Evolutionary conservation across 192 early-diverging fungal species (phyloP).

Genomic region (Backusella macrospora): DNA sequence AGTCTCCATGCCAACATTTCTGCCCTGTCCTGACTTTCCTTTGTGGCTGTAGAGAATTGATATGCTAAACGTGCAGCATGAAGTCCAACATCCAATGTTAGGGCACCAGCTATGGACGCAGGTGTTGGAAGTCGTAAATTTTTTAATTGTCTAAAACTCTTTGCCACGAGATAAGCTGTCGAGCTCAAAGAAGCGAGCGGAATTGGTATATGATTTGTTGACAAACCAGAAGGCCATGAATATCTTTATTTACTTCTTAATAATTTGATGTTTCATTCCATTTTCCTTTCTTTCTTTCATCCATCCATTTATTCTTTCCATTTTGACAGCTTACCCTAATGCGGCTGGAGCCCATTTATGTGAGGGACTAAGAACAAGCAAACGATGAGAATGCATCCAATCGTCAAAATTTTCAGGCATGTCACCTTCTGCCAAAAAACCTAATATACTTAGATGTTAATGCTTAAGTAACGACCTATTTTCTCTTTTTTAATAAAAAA

Average conservation of each 20-base stretch:
- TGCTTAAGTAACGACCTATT: neutral
- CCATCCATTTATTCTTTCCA: neutral
- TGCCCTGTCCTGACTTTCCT: constrained; percentile 35
- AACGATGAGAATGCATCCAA: constrained; percentile 41
- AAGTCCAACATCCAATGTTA: constrained; percentile 33
- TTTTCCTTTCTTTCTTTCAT: neutral
- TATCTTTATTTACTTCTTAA: constrained; percentile 10
- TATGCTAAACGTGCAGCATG: constrained; percentile 34
- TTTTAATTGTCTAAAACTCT: constrained; percentile 11
- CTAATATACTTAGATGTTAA: constrained; percentile 1
- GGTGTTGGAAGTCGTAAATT: constrained; percentile 35
- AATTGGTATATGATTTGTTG: constrained; percentile 27
- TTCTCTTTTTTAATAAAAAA: neutral
- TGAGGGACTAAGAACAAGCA: constrained; percentile 27
- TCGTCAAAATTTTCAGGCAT: constrained; percentile 40
- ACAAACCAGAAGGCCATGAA: constrained; percentile 40
- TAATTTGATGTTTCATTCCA: neutral
- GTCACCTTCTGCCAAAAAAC: constrained; percentile 41
- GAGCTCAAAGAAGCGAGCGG: constrained; percentile 36
- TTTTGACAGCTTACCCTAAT: constrained; percentile 24
- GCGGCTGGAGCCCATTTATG: constrained; percentile 36
- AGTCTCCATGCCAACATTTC: constrained; percentile 37
- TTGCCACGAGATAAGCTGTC: constrained; percentile 24
- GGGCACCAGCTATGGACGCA: constrained; percentile 27
- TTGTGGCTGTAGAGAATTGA: constrained; percentile 31